Percentiles rank a stretch among this genome's conserved stretches.
phyloP scores from a whole-genome alignment of 345 rosid species.

The Brassica rapa region DNA sequence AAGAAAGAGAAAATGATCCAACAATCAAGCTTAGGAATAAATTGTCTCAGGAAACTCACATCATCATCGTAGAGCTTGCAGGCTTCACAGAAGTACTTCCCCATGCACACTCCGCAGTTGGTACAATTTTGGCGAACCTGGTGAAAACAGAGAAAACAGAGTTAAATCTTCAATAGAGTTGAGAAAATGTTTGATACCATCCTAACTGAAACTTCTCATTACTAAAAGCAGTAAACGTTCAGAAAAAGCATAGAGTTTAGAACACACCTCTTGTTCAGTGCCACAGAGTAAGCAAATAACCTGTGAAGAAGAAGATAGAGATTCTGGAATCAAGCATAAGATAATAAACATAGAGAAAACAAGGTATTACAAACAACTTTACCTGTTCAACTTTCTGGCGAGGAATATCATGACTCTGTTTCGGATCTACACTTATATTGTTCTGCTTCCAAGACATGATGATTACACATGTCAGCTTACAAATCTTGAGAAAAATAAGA shows the following conservation, averaged over 20 bases:
- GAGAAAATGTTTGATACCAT: not conserved
- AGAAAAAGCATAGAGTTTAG: not conserved
- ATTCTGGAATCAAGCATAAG: not conserved
- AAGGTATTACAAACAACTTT: constrained; percentile 6
- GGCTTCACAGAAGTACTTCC: constrained; percentile 64
- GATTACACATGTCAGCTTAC: constrained; percentile 9
- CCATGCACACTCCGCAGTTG: constrained; percentile 89
- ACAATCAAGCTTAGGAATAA: not conserved
- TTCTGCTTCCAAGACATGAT: constrained; percentile 52
- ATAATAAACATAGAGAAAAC: not conserved
- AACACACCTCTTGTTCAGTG: constrained; percentile 80
- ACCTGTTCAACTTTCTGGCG: constrained; percentile 74
- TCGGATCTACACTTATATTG: constrained; percentile 56
- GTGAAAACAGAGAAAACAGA: constrained; percentile 23
- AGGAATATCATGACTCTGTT: constrained; percentile 75
- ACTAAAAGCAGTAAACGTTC: not conserved
- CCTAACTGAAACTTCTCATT: not conserved
- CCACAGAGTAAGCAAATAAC: constrained; percentile 81
- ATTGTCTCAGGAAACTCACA: constrained; percentile 48
- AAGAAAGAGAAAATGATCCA: not conserved
- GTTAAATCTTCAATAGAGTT: constrained; percentile 3
- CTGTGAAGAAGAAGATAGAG: constrained; percentile 37
- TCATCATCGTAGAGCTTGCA: constrained; percentile 93
- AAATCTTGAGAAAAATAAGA: not conserved
- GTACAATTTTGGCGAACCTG: constrained; percentile 72